phyloP scores from a whole-genome alignment of 352 stramenopile genomes.

The Pythium angustatum region DNA sequence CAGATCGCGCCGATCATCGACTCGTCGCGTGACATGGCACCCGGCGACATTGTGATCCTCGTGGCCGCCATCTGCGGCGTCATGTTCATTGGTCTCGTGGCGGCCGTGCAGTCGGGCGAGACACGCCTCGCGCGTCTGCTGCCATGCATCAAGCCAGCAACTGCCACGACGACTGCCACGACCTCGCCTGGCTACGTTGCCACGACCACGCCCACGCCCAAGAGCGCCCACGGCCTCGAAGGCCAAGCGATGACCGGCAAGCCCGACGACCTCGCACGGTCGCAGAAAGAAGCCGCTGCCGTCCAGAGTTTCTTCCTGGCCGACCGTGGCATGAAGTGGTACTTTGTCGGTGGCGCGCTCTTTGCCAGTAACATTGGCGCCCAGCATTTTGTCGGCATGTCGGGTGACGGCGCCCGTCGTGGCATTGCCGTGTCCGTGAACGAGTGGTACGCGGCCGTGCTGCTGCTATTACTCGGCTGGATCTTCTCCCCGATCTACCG shows the following conservation, averaged over 20 bases:
- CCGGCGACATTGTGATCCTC: constrained; percentile 1
- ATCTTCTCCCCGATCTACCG: background rate
- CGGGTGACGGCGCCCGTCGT: constrained; percentile 53
- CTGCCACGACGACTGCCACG: background rate
- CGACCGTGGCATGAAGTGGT: constrained; percentile 70
- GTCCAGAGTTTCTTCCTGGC: constrained; percentile 62
- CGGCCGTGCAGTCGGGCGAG: background rate
- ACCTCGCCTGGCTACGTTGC: background rate
- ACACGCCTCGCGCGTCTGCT: background rate
- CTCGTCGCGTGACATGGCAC: background rate
- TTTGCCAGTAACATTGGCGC: constrained; percentile 73
- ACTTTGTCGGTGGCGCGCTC: constrained; percentile 55
- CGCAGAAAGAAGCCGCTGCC: background rate
- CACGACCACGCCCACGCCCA: background rate
- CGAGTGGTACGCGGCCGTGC: constrained; percentile 60
- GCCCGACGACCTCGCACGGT: background rate
- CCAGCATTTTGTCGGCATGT: constrained; percentile 74
- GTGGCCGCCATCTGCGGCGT: background rate
- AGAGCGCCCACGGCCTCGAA: background rate
- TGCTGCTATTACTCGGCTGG: constrained; percentile 54
- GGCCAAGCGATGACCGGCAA: background rate
- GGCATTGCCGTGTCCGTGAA: constrained; percentile 67
- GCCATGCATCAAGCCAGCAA: constrained; percentile 1
- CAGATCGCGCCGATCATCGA: constrained; percentile 1
- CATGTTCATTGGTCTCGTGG: background rate